Percentiles rank a stretch among this genome's conserved stretches.
Evolutionary conservation across 768 basidiomycete species (phyloP).

Genomic region (Amanita subjunquillea): DNA sequence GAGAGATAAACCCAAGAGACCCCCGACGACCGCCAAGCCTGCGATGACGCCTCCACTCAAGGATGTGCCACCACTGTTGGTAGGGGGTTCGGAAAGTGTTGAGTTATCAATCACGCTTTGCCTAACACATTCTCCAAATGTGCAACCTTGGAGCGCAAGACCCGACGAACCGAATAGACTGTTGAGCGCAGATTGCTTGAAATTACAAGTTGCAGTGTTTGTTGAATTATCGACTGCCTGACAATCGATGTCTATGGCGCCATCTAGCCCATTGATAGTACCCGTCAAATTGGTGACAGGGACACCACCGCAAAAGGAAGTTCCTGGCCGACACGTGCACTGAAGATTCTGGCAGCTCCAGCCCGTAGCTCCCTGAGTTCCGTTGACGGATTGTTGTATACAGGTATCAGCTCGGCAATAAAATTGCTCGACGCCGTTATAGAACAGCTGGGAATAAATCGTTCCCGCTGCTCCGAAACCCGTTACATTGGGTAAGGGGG

Average conservation of each 20-base stretch:
- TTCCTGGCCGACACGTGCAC: constrained; percentile 62
- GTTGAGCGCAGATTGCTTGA: constrained; percentile 64
- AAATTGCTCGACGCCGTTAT: constrained; percentile 82
- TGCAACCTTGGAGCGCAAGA: constrained; percentile 62
- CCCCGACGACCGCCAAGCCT: constrained; percentile 79
- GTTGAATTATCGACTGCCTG: constrained; percentile 31
- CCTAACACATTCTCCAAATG: constrained; percentile 82
- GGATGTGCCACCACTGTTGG: constrained; percentile 24
- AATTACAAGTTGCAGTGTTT: constrained; percentile 53
- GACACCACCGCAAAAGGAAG: constrained; percentile 66
- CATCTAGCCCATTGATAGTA: constrained; percentile 56
- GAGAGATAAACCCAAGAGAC: constrained; percentile 46
- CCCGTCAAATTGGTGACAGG: constrained; percentile 36
- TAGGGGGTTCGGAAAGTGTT: constrained; percentile 22
- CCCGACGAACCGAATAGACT: constrained; percentile 65
- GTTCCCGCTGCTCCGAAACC: constrained; percentile 44
- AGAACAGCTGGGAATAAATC: constrained; percentile 64
- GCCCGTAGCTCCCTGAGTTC: constrained; percentile 28
- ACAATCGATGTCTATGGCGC: constrained; percentile 63
- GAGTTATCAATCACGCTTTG: constrained; percentile 66
- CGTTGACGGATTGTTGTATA: constrained; percentile 38
- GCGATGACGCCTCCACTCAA: constrained; percentile 83
- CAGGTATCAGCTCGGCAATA: constrained; percentile 70
- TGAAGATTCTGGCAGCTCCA: constrained; percentile 69
- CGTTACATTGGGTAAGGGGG: constrained; percentile 55